Evolutionary conservation across 2,329 filamentous ascomycete genomes (phyloP), one percentile per base, ranked within the genome.

Genomic region (Fusarium domesticum): DNA sequence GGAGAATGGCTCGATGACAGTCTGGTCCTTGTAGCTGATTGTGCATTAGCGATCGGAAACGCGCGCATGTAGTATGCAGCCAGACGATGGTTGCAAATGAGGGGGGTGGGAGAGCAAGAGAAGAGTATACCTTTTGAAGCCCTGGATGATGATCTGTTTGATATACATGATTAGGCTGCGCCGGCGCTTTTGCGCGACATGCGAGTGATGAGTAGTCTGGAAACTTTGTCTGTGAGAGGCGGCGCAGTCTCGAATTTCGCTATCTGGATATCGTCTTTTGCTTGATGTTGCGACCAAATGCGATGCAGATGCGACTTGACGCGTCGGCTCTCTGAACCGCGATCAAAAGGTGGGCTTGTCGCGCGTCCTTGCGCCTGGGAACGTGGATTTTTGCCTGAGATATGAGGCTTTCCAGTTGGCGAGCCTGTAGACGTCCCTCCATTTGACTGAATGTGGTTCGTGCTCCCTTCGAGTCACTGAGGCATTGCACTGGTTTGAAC

Each of bases 91-190:
- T n/a, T 28, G 14, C 7, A 12, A 28, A 28, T 5, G 23, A 28
- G 32, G 30, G 37, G 36, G 33, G 18, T 17, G 36, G 12, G 15
- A 18, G 35, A 35, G 15, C 23, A 25, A 18, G 8, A 28, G 35
- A 43, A 32, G 40, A 44, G 64, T 70, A 57, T 70, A 95, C 90
- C 90, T 96, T 74, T 98, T 98, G 75, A 98, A 98, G 83, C 93
- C 93, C 70, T 98, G 93, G 66, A 98, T 97, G 70, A 96, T 97
- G 69, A 97, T 96, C 75, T 98, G 93, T 71, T 98, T 98, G 80
- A 98, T 96, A 76, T 95, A 93, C 91, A 96, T 96, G 65, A 60
- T 76, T 28, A 68, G 62, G 57, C 57, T 62, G 59, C 60, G 64
- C 63, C 53, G 61, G 64, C 65, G 65, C 67, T 62, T 50, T 51